Conservation (phyloP, 2,329 filamentous ascomycete genomes). For the Dothideomycetidae sp. region DNA sequence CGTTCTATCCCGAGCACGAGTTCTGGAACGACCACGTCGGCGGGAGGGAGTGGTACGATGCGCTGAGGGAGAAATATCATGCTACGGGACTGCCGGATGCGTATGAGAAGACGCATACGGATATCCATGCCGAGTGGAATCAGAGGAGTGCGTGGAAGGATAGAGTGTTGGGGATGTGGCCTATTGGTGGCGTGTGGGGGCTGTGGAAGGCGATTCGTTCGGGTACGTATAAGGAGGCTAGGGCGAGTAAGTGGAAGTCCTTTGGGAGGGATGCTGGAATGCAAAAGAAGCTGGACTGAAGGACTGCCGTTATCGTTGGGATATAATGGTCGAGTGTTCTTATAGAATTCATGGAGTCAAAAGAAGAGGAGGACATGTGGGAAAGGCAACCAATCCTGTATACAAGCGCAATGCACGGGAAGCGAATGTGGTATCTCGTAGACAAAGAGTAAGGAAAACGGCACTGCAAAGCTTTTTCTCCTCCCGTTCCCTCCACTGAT, state of each 20-base stretch:
- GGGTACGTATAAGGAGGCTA: slow-evolving; percentile 11
- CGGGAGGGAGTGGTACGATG: slow-evolving; percentile 38
- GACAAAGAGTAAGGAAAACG: too few relatives aligned
- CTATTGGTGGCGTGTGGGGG: slow-evolving; percentile 11
- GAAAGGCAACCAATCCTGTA: too few relatives aligned
- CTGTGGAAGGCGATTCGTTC: slow-evolving; percentile 12
- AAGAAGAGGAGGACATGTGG: too few relatives aligned
- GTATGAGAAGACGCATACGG: slow-evolving; percentile 51
- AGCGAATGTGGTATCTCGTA: too few relatives aligned
- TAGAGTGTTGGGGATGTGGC: slow-evolving; percentile 25
- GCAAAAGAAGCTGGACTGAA: too few relatives aligned
- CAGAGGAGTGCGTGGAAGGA: slow-evolving; percentile 64
- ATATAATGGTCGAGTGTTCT: too few relatives aligned
- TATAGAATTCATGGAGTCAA: too few relatives aligned
- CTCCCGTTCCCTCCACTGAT: too few relatives aligned
- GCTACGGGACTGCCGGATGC: slow-evolving; percentile 48
- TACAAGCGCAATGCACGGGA: too few relatives aligned
- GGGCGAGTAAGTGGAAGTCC: slow-evolving; percentile 7
- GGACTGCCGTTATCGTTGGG: too few relatives aligned
- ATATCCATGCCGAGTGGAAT: slow-evolving; percentile 18
- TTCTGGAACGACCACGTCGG: slow-evolving; percentile 46
- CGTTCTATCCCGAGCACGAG: slow-evolving; percentile 52
- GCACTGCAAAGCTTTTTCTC: too few relatives aligned
- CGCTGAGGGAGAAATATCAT: slow-evolving; percentile 42
- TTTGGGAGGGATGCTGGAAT: too few relatives aligned